Evolutionary conservation across 768 basidiomycete species (phyloP), one percentile per base, ranked within the genome.

Genomic region (Sarcodon sp.): DNA sequence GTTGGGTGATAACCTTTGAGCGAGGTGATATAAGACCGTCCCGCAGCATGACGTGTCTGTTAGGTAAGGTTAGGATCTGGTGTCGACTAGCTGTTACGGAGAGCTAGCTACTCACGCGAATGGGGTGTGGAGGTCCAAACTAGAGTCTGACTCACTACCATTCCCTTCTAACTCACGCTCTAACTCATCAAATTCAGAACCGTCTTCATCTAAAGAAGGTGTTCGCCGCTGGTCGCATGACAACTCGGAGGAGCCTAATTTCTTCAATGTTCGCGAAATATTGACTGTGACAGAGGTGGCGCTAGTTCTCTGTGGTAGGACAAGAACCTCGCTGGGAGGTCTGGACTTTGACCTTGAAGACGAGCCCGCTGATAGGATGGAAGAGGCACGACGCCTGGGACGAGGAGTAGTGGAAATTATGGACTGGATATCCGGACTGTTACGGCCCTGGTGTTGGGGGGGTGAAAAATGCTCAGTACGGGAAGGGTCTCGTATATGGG

Each of bases 1-100:
- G 34, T 45, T 61, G 60, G 1, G 62, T 55, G 27, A 69, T 58
- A 18, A 68, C 48, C 45, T 69, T 69, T n/a, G 68, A 69, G 41
- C 62, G 50, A 4, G 67, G 66, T 0, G 66, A 68, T 35, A 69
- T 57, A 53, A 69, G 53, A 15, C 68, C 68, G 35, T 65, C 61
- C 13, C 61, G 59, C 13, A 69, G 56, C 66, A 69, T 68, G 15
- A 69, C 56, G 43, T 64, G 63, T 35, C 67, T 68, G 50, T 43
- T 16, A 33, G 13, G 11, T 6, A 4, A 3, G 35, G n/a, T 49
- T 35, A 49, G 44, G 12, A 45, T 47, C 13, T 8, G 35, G 13
- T 7, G 45, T 36, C 37, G 37, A 16, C 33, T 3, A 39, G 16
- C 2, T 32, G 50, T 16, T 32, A 36, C 7, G 18, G 31, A 38